These are phyloP conservation scores for Tolypocladium paradoxum DNA, from an alignment of 2,329 filamentous ascomycete species.

Conservation along the genomic window DNA sequence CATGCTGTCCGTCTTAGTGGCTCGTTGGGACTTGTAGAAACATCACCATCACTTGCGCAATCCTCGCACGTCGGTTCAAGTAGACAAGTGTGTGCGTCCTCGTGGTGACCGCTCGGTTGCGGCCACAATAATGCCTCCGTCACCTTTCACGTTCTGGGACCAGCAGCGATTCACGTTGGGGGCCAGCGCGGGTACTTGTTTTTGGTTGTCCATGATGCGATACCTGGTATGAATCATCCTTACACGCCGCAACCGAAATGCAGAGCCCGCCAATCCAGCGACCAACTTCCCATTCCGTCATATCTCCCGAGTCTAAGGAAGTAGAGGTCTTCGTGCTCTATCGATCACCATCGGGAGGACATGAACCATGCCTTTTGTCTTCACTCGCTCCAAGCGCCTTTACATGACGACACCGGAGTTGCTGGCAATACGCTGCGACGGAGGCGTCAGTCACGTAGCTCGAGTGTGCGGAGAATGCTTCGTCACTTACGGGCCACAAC, in stretches of 20 bases:
- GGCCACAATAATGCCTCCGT: too few relatives aligned
- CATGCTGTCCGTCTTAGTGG: background rate
- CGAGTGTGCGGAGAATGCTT: background rate
- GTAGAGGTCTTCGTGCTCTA: constrained; percentile 16
- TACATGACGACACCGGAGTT: constrained; percentile 99
- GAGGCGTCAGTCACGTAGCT: constrained; percentile 18
- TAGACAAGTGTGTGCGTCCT: background rate
- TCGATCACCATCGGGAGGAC: constrained; percentile 20
- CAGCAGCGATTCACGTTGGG: background rate
- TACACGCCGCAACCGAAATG: constrained; percentile 44
- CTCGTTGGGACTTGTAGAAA: background rate
- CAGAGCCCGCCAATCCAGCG: constrained; percentile 37
- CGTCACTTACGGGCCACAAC: constrained; percentile 81
- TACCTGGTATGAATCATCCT: constrained; percentile 41
- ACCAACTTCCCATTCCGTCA: constrained; percentile 15
- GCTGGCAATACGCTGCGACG: constrained; percentile 82
- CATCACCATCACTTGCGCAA: background rate
- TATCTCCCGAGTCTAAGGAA: background rate
- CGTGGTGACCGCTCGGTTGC: too few relatives aligned
- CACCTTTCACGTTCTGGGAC: background rate
- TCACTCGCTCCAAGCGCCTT: constrained; percentile 32
- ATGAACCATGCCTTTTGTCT: constrained; percentile 19
- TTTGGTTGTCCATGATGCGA: constrained; percentile 35
- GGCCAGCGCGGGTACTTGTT: constrained; percentile 1
- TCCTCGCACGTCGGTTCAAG: background rate